Percentiles rank a stretch among this genome's conserved stretches.
Conservation (phyloP, 441 rosid genomes). For the Populus trichocarpa region DNA sequence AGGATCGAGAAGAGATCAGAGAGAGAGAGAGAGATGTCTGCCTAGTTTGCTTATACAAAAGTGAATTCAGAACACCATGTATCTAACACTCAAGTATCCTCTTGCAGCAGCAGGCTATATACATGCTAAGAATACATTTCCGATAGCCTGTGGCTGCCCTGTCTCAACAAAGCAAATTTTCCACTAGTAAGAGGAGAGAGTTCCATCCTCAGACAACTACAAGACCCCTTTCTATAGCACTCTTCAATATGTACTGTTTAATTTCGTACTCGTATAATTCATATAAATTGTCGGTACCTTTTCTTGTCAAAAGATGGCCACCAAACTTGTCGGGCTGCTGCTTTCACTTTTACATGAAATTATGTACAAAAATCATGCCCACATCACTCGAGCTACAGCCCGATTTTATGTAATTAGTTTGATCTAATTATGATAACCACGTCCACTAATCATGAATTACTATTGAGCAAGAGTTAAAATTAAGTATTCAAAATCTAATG, state of each 20-base stretch:
- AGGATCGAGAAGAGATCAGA: slow-evolving; percentile 10
- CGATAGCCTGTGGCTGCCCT: too few species aligned
- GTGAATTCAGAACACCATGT: slow-evolving; percentile 9
- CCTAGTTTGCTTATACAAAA: slow-evolving; percentile 21
- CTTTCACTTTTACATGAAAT: background rate
- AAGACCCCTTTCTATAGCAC: too few species aligned
- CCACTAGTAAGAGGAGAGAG: background rate
- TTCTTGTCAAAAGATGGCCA: background rate
- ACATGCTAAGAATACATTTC: background rate
- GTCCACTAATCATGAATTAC: background rate
- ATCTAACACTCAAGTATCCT: too few species aligned
- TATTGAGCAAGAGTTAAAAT: background rate
- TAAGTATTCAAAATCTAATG: background rate
- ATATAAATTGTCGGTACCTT: background rate
- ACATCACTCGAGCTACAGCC: background rate
- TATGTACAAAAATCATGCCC: background rate
- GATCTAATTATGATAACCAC: background rate
- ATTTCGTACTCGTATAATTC: background rate
- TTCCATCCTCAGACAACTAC: background rate
- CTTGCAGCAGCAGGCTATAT: too few species aligned
- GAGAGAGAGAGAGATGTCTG: background rate
- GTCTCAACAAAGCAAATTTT: background rate
- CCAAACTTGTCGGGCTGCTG: background rate
- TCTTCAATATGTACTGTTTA: too few species aligned
- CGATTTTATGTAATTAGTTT: background rate